Conservation (phyloP, 176 grass and related monocot genomes). For the Raddia guianensis region DNA sequence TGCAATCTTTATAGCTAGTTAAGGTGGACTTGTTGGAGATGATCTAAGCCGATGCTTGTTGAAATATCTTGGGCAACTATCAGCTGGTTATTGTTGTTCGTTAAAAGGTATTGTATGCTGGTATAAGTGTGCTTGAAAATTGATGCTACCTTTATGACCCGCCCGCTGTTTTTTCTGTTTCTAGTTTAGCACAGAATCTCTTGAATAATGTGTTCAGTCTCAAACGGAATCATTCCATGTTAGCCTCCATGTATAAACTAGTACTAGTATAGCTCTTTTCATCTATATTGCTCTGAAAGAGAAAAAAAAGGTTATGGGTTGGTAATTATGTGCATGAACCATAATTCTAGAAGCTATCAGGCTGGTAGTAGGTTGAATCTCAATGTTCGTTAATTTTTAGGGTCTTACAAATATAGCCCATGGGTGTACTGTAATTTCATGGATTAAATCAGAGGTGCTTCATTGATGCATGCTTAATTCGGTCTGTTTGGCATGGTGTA, state of each 20-base stretch:
- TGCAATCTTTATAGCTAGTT: too few relatives aligned
- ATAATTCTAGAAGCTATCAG: too few relatives aligned
- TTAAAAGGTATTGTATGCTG: not conserved
- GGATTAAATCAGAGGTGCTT: not conserved
- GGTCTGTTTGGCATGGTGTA: not conserved
- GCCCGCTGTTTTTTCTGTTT: not conserved
- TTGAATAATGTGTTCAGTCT: conserved; percentile 27
- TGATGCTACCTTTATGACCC: not conserved
- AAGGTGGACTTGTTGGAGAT: too few relatives aligned
- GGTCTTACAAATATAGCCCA: too few relatives aligned
- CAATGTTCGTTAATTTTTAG: too few relatives aligned
- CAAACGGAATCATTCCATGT: not conserved
- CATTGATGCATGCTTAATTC: not conserved
- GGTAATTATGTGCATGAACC: too few relatives aligned
- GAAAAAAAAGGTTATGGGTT: too few relatives aligned
- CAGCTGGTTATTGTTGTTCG: conserved; percentile 4
- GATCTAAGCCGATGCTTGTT: not conserved
- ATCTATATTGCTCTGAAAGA: not conserved
- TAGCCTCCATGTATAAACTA: not conserved
- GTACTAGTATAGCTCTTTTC: not conserved
- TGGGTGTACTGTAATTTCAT: not conserved
- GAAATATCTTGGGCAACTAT: not conserved
- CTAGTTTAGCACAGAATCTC: not conserved
- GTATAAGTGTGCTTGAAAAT: not conserved
- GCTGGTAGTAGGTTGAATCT: too few relatives aligned